Evolutionary conservation across 2,329 filamentous ascomycete genomes (phyloP).

Genomic region (Ophiosphaerella narmari): DNA sequence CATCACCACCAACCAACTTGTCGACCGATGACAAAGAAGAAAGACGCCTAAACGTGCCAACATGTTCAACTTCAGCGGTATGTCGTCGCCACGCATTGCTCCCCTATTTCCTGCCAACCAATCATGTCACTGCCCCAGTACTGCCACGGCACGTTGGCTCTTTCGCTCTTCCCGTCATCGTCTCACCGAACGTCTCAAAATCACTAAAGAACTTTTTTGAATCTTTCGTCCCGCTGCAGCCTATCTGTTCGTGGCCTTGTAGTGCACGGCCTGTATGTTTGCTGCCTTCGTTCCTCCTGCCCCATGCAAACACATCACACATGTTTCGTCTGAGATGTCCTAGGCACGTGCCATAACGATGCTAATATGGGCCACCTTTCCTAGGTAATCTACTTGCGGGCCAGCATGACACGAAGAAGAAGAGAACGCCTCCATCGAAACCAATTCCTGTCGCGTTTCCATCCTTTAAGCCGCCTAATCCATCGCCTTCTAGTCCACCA

Average conservation of each 20-base stretch:
- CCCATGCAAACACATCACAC: constrained; percentile 24
- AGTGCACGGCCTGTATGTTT: constrained; percentile 16
- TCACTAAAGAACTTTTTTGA: neutral
- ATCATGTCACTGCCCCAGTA: constrained; percentile 3
- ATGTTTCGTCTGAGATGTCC: constrained; percentile 32
- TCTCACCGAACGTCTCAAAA: neutral
- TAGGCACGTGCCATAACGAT: constrained; percentile 30
- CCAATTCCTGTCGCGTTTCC: constrained; percentile 60
- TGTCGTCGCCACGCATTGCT: constrained; percentile 17
- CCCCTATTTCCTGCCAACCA: constrained; percentile 1
- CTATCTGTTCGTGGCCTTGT: neutral
- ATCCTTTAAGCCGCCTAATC: constrained; percentile 46
- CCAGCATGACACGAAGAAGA: constrained; percentile 45
- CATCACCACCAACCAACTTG: constrained; percentile 4
- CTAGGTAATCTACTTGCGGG: constrained; percentile 45
- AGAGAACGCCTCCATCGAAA: constrained; percentile 54
- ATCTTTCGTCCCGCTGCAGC: neutral
- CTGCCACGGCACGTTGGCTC: neutral
- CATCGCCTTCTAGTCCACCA: constrained; percentile 27
- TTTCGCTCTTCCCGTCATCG: neutral
- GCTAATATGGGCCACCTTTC: constrained; percentile 32
- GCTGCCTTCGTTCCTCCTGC: constrained; percentile 20
- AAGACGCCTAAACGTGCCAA: constrained; percentile 5
- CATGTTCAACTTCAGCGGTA: constrained; percentile 48
- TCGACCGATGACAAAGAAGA: constrained; percentile 1